phyloP scores from a whole-genome alignment of 1,139 yeast genomes.

The Pichia kudriavzevii region DNA sequence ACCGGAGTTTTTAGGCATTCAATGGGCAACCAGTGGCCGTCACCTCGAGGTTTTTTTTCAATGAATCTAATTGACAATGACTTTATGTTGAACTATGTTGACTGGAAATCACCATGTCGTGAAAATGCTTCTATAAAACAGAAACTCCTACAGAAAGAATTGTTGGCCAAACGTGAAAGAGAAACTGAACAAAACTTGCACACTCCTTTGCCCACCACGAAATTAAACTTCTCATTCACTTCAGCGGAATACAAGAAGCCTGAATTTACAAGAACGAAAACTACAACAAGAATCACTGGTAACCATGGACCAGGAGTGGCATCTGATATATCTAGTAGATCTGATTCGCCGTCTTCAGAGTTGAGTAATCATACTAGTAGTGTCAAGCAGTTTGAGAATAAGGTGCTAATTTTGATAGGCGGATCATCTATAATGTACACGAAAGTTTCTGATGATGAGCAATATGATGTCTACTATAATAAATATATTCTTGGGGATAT shows the following conservation, averaged over 20 bases:
- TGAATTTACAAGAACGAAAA: conserved; percentile 1
- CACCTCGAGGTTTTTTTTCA: conserved; percentile 26
- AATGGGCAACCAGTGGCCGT: conserved; percentile 24
- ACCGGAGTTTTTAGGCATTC: conserved; percentile 23
- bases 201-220: background rate
- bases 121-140: background rate
- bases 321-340: conserved; percentile 6
- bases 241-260: no score
- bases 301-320: conserved; percentile 5
- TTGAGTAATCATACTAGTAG: conserved; percentile 9
- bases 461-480: conserved; percentile 19
- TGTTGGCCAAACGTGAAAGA: background rate
- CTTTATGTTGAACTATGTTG: conserved; percentile 2
- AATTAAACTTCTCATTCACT: background rate
- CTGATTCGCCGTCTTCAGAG: conserved; percentile 12
- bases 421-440: conserved; percentile 32
- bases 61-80: conserved; percentile 15
- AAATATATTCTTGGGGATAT: conserved; percentile 34
- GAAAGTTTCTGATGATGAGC: conserved; percentile 17
- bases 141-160: no score
- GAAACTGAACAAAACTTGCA: no score
- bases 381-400: conserved; percentile 11
- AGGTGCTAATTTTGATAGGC: conserved; percentile 34
- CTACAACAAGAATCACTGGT: conserved; percentile 4
- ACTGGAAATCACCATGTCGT: conserved; percentile 4